phyloP scores from a whole-genome alignment of 1,284 basidiomycete genomes.

The Malassezia cuniculi region DNA sequence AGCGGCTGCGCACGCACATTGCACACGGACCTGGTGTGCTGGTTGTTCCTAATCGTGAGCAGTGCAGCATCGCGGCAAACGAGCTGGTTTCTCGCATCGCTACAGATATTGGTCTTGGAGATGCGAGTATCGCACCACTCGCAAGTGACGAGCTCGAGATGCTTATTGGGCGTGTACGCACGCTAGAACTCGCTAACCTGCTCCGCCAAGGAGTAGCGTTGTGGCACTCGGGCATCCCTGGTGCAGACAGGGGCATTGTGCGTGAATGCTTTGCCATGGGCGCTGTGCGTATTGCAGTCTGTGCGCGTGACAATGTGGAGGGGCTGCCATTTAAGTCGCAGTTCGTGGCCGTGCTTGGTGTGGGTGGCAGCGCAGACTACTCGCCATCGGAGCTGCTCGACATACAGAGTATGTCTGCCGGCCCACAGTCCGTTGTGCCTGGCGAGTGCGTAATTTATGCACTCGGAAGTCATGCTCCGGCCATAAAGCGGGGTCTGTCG shows the following conservation, averaged over 20 bases:
- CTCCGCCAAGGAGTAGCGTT: slow-evolving; percentile 80
- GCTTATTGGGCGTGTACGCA: slow-evolving; percentile 55
- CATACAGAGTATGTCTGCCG: slow-evolving; percentile 72
- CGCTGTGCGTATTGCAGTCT: slow-evolving; percentile 67
- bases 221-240: slow-evolving; percentile 62
- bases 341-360: slow-evolving; percentile 77
- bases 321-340: slow-evolving; percentile 65
- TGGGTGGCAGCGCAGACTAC: slow-evolving; percentile 64
- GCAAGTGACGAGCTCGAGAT: slow-evolving; percentile 58
- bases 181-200: slow-evolving; percentile 59
- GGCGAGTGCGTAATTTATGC: slow-evolving; percentile 58
- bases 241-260: slow-evolving; percentile 61
- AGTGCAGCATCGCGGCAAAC: slow-evolving; percentile 62
- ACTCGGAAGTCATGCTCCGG: slow-evolving; percentile 74
- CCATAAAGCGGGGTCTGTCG: slow-evolving; percentile 63
- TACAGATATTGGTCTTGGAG: slow-evolving; percentile 51
- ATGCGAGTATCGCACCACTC: slow-evolving; percentile 55
- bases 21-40: slow-evolving; percentile 56
- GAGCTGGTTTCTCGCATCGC: slow-evolving; percentile 81
- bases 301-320: slow-evolving; percentile 73
- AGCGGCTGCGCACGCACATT: slow-evolving; percentile 48
- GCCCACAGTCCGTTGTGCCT: slow-evolving; percentile 22
- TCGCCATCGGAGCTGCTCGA: slow-evolving; percentile 64
- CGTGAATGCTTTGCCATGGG: slow-evolving; percentile 73
- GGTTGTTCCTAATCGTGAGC: slow-evolving; percentile 78